A percentile compares a stretch with the other conserved stretches of the same genome.
phyloP scores from a whole-genome alignment of 371 early-diverging fungal species.

The Capniomyces stellatus region DNA sequence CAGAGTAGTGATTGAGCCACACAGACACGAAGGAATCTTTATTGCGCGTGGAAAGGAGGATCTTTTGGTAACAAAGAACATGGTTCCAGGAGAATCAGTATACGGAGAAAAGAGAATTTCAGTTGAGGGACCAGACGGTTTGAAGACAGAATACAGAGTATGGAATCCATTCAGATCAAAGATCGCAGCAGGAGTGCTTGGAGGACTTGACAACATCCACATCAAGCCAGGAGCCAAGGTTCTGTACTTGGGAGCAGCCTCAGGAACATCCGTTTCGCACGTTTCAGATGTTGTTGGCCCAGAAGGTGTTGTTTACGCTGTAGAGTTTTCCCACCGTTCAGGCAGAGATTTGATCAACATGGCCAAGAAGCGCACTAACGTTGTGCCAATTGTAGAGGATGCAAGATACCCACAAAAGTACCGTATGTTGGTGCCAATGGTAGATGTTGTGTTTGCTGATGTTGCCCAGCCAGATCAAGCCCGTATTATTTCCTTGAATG shows the following conservation, averaged over 20 bases:
- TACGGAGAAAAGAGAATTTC: constrained; percentile 99
- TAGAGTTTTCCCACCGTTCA: constrained; percentile 99
- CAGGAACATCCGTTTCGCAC: constrained; percentile 99
- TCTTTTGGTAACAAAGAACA: constrained; percentile 94
- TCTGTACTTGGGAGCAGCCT: constrained; percentile 97
- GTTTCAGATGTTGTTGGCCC: constrained; percentile 99
- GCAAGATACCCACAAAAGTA: constrained; percentile 99
- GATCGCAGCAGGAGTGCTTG: constrained; percentile 98
- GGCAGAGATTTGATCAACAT: constrained; percentile 99
- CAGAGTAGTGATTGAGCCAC: constrained; percentile 93
- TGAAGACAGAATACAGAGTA: constrained; percentile 98
- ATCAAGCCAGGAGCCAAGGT: constrained; percentile 98
- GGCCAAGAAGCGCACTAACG: constrained; percentile 99
- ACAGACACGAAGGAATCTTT: constrained; percentile 94
- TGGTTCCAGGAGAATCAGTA: constrained; percentile 96
- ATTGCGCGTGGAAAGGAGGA: constrained; percentile 99
- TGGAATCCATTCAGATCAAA: constrained; percentile 99
- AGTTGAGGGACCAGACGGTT: constrained; percentile 83
- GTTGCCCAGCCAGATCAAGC: constrained; percentile 99
- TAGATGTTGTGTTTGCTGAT: constrained; percentile 99
- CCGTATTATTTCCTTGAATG: constrained; percentile 98
- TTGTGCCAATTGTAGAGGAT: constrained; percentile 99
- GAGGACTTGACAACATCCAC: constrained; percentile 95
- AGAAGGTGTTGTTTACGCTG: constrained; percentile 96
- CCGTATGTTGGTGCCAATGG: constrained; percentile 99